Evolutionary conservation across 2,329 filamentous ascomycete genomes (phyloP), one percentile per base, ranked within the genome.

Genomic region (Cucurbitaria berberidis): DNA sequence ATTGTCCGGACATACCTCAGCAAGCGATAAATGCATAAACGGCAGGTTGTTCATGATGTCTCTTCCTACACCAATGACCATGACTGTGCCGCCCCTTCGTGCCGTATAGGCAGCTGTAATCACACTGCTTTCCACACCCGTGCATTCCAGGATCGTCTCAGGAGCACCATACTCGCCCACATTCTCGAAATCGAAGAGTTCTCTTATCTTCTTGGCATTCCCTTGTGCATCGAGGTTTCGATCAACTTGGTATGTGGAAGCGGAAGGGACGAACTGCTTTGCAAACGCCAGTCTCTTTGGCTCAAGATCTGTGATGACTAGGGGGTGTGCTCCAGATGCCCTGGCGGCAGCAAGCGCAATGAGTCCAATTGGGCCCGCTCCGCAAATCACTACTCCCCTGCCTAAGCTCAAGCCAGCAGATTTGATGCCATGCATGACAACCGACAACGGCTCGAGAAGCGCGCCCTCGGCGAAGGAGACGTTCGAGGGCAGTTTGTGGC

Each of bases 261-360:
- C 82, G 0, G 73, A 70, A 0, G 85, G 86, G 0, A 86, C 82
- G 44, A 86, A 81, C 16, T 80, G 73, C 66, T 80, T 81, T 0
- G 85, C 85, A 63, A 88, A 88, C 0, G 73, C 78, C 13, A 89
- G 73, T 15, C 86, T 77, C 26, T 69, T 73, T 2, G 80, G 74
- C 47, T 88, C 84, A 4, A 88, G 70, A 58, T 89, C 86, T 0
- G 85, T 88, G 48, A 88, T 82, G 22, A 87, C 83, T 10, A 89
- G 74, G 0, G 86, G 86, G 67, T 86, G 80, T 1, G 86, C 86
- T 1, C 86, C 86, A 0, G 84, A 86, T 1, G 86, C 86, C 24
- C 84, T 76, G 1, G 85, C 85, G 1, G 81, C 82, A 3, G 84
- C 82, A 10, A 88, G 76, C 0, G 85, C 81, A 21, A 88, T 82